Conservation (phyloP, 352 stramenopile genomes). For the Phytopythium oedochilum region DNA sequence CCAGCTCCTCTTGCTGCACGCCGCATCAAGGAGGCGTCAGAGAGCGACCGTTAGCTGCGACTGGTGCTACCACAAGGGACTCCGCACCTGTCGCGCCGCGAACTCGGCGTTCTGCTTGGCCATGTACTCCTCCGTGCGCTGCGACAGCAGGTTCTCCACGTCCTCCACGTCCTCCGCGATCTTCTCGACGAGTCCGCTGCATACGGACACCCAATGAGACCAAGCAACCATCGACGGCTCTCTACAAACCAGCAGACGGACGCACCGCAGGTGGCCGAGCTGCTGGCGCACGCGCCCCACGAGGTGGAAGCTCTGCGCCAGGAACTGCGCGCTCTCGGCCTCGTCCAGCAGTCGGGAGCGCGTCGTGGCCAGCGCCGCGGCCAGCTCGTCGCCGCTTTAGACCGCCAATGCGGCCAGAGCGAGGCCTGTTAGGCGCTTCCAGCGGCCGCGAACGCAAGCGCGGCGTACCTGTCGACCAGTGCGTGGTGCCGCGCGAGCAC, state of each 20-base stretch:
- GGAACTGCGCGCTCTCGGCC: slow-evolving; percentile 62
- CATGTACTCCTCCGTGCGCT: slow-evolving; percentile 68
- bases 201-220: background rate
- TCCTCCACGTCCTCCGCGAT: slow-evolving; percentile 57
- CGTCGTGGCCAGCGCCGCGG: slow-evolving; percentile 25
- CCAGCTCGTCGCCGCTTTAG: slow-evolving; percentile 47
- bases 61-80: no score
- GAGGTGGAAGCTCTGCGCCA: slow-evolving; percentile 59
- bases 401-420: no score
- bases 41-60: no score
- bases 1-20: slow-evolving; percentile 66
- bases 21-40: no score
- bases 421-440: no score
- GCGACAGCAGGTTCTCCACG: slow-evolving; percentile 65
- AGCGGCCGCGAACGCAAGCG: no score
- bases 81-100: slow-evolving; percentile 36
- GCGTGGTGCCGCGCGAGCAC: slow-evolving; percentile 32
- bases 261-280: slow-evolving; percentile 39
- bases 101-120: slow-evolving; percentile 72
- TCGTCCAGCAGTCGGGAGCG: slow-evolving; percentile 51
- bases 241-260: background rate
- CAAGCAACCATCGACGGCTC: background rate
- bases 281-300: slow-evolving; percentile 50
- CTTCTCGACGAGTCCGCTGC: slow-evolving; percentile 34
- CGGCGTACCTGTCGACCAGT: slow-evolving; percentile 40